These are phyloP conservation scores for Paxillus ammoniavirescens DNA, from an alignment of 768 basidiomycete genomes.

Conservation along the genomic window DNA sequence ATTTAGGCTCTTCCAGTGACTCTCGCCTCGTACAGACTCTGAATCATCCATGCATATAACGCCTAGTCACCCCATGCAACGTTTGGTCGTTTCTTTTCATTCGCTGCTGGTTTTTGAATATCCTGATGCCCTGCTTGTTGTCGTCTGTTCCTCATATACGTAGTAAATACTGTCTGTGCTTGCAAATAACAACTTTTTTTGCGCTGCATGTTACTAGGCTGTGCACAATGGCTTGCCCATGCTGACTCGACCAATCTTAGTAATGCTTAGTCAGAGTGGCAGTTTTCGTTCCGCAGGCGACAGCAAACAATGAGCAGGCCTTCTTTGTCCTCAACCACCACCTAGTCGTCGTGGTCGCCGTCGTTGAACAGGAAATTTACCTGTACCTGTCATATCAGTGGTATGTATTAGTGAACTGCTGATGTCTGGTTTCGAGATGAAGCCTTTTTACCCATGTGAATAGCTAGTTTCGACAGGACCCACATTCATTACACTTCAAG, in stretches of 20 bases:
- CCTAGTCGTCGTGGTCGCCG: slow-evolving; percentile 16
- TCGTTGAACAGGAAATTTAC: slow-evolving; percentile 9
- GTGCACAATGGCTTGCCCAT: too few relatives aligned
- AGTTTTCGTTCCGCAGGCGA: slow-evolving; percentile 19
- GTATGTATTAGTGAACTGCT: slow-evolving; percentile 9
- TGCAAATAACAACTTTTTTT: slow-evolving; percentile 8
- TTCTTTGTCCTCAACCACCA: slow-evolving; percentile 23
- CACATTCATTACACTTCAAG: slow-evolving; percentile 26
- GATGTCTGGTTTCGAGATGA: slow-evolving; percentile 8
- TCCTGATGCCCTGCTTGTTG: not conserved
- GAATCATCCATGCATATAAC: slow-evolving; percentile 18
- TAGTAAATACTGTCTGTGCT: slow-evolving; percentile 16
- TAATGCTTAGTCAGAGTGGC: slow-evolving; percentile 23
- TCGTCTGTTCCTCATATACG: slow-evolving; percentile 11
- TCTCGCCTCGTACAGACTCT: slow-evolving; percentile 25
- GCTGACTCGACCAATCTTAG: not conserved
- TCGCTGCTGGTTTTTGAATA: slow-evolving; percentile 11
- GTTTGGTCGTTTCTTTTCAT: slow-evolving; percentile 8
- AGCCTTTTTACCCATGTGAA: slow-evolving; percentile 9
- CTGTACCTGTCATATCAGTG: slow-evolving; percentile 9
- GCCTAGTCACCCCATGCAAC: slow-evolving; percentile 20
- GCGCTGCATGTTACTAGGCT: not conserved
- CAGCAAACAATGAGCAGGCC: not conserved
- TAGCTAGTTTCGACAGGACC: slow-evolving; percentile 18
- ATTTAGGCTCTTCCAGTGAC: slow-evolving; percentile 14